These are phyloP conservation scores for Tricladium varicosporioides DNA, from an alignment of 2,329 filamentous ascomycete species.

Conservation along the genomic window DNA sequence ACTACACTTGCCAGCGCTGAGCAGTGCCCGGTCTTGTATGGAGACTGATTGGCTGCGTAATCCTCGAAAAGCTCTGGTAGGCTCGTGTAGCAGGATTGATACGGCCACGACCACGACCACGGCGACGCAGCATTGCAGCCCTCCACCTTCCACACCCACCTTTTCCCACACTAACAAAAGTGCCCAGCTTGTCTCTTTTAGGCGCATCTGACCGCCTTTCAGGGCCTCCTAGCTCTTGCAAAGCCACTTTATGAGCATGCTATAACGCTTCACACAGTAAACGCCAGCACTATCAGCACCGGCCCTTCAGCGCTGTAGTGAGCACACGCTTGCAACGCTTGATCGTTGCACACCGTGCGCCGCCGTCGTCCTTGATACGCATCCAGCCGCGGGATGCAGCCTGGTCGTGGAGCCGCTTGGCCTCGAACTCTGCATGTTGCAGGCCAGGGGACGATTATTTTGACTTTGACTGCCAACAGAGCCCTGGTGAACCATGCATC, in stretches of 20 bases:
- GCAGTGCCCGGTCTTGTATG: too few relatives aligned
- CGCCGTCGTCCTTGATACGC: conserved; percentile 20
- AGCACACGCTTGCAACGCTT: conserved; percentile 7
- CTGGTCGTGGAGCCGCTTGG: conserved; percentile 26
- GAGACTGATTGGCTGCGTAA: not conserved
- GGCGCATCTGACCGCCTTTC: conserved; percentile 2
- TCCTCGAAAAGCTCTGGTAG: not conserved
- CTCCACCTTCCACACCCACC: conserved; percentile 1
- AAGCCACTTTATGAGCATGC: not conserved
- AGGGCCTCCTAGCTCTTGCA: not conserved
- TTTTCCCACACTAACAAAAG: not conserved
- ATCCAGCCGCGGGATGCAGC: conserved; percentile 28
- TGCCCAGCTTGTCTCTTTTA: not conserved
- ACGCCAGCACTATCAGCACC: not conserved
- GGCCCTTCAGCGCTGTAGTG: not conserved
- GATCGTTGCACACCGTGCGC: conserved; percentile 20
- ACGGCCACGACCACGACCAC: not conserved
- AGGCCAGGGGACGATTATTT: conserved; percentile 26
- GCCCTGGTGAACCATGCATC: conserved; percentile 21
- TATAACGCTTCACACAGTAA: not conserved
- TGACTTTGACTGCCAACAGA: conserved; percentile 33
- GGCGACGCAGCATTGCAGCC: not conserved
- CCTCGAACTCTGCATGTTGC: conserved; percentile 25
- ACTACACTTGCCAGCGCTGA: too few relatives aligned
- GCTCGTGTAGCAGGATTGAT: not conserved